Conservation (phyloP, 2,329 filamentous ascomycete genomes). For the Delphinella strobiligena region DNA sequence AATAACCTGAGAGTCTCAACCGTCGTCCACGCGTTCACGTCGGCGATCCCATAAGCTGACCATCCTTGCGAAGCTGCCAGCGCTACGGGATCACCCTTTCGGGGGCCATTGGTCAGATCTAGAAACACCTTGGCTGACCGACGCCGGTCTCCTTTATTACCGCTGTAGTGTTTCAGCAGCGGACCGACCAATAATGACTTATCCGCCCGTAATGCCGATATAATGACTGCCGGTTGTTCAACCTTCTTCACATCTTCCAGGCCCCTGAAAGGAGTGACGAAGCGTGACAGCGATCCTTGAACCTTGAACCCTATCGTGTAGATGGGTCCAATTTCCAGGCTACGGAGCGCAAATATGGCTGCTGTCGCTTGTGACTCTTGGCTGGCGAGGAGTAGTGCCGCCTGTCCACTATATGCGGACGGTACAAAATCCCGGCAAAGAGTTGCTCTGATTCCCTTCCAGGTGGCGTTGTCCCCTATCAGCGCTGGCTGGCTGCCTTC, state of each 20-base stretch:
- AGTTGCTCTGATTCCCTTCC: slow-evolving; percentile 75
- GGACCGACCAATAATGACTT: slow-evolving; percentile 71
- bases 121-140: slow-evolving; percentile 49
- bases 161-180: slow-evolving; percentile 57
- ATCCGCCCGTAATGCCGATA: slow-evolving; percentile 66
- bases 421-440: slow-evolving; percentile 72
- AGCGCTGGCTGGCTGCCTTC: slow-evolving; percentile 43
- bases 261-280: slow-evolving; percentile 52
- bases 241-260: slow-evolving; percentile 73
- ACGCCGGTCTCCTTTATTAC: slow-evolving; percentile 23
- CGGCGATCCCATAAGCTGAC: slow-evolving; percentile 65
- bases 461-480: slow-evolving; percentile 70
- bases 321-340: slow-evolving; percentile 63
- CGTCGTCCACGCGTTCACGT: slow-evolving; percentile 73
- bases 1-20: slow-evolving; percentile 68
- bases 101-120: slow-evolving; percentile 58
- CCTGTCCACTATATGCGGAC: slow-evolving; percentile 64
- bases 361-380: slow-evolving; percentile 65
- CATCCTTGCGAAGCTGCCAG: slow-evolving; percentile 66
- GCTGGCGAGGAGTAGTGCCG: slow-evolving; percentile 63
- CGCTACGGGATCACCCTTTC: slow-evolving; percentile 55
- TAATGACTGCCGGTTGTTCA: slow-evolving; percentile 68
- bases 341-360: slow-evolving; percentile 66
- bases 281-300: slow-evolving; percentile 47
- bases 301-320: slow-evolving; percentile 71